Conservation (phyloP, 768 basidiomycete species). For the Trametes cingulata region DNA sequence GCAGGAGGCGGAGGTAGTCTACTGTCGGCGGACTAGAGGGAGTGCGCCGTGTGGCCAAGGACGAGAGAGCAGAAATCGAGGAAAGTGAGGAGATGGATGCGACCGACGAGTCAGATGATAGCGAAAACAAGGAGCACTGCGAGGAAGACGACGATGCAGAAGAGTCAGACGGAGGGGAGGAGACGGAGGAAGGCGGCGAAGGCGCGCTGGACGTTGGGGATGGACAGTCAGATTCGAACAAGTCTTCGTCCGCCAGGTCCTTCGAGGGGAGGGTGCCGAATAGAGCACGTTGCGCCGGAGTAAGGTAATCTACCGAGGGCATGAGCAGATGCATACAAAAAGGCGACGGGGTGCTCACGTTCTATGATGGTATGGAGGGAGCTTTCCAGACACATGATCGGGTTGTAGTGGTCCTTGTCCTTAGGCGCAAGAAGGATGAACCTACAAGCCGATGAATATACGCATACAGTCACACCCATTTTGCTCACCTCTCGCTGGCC, state of each 20-base stretch:
- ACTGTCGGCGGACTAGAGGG: constrained; percentile 22
- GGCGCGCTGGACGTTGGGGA: constrained; percentile 7
- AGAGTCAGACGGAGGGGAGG: constrained; percentile 37
- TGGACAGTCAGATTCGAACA: constrained; percentile 15
- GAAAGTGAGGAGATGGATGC: constrained; percentile 38
- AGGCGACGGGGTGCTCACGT: constrained; percentile 42
- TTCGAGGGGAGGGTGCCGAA: constrained; percentile 67
- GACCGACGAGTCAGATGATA: constrained; percentile 31
- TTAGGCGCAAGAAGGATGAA: constrained; percentile 78
- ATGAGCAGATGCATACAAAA: neutral
- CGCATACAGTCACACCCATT: neutral
- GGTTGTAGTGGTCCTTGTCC: constrained; percentile 86
- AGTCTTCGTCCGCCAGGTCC: constrained; percentile 25
- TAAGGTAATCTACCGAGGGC: constrained; percentile 57
- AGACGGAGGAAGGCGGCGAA: constrained; percentile 29
- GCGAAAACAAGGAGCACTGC: constrained; percentile 28
- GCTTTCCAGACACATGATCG: constrained; percentile 76
- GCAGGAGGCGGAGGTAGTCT: constrained; percentile 58
- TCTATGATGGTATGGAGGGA: constrained; percentile 72
- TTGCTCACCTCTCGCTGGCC: constrained; percentile 63
- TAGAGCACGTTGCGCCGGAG: constrained; percentile 58
- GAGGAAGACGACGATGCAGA: constrained; percentile 41
- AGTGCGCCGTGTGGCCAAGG: constrained; percentile 18
- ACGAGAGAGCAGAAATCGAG: constrained; percentile 32
- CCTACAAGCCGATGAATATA: constrained; percentile 37